Conservation (phyloP, 257 asterid species). For the Petunia axillaris region DNA sequence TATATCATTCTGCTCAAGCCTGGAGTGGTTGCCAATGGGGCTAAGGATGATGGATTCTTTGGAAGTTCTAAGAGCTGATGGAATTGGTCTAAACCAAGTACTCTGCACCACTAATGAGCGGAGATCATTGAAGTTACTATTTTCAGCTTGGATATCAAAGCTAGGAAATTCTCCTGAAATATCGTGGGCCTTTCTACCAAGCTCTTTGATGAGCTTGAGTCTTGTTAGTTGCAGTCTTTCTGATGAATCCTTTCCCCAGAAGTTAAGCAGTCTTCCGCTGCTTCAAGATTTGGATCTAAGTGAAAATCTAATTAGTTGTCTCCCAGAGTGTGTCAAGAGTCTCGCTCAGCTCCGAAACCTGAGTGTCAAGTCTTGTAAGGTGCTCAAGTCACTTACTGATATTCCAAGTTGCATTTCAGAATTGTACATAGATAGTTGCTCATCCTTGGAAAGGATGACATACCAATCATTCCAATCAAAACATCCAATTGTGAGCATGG, state of each 20-base stretch:
- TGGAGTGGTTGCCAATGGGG: slow-evolving; percentile 19
- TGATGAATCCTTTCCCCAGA: slow-evolving; percentile 24
- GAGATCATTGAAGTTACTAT: background rate
- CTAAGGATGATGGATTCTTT: slow-evolving; percentile 25
- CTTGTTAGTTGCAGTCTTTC: slow-evolving; percentile 30
- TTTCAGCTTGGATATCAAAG: slow-evolving; percentile 21
- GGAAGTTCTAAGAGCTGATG: slow-evolving; percentile 28
- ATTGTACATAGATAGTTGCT: slow-evolving; percentile 25
- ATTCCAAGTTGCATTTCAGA: slow-evolving; percentile 22
- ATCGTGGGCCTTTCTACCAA: slow-evolving; percentile 25
- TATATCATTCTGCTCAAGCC: slow-evolving; percentile 31
- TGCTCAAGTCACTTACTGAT: slow-evolving; percentile 25
- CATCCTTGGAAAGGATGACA: slow-evolving; percentile 22
- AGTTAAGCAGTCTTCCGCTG: slow-evolving; percentile 8
- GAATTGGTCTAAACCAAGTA: slow-evolving; percentile 15
- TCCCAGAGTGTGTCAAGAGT: slow-evolving; percentile 28
- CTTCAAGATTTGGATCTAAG: slow-evolving; percentile 30
- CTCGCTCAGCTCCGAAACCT: slow-evolving; percentile 30
- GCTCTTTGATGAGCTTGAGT: slow-evolving; percentile 24
- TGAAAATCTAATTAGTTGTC: slow-evolving; percentile 26
- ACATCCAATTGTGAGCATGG: background rate
- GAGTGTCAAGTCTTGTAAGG: slow-evolving; percentile 17
- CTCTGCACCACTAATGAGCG: background rate
- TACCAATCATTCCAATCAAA: background rate
- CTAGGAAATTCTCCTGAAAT: slow-evolving; percentile 17